These are phyloP conservation scores for Luzula sylvatica DNA, from an alignment of 176 grass and related monocot species.

Conservation along the genomic window DNA sequence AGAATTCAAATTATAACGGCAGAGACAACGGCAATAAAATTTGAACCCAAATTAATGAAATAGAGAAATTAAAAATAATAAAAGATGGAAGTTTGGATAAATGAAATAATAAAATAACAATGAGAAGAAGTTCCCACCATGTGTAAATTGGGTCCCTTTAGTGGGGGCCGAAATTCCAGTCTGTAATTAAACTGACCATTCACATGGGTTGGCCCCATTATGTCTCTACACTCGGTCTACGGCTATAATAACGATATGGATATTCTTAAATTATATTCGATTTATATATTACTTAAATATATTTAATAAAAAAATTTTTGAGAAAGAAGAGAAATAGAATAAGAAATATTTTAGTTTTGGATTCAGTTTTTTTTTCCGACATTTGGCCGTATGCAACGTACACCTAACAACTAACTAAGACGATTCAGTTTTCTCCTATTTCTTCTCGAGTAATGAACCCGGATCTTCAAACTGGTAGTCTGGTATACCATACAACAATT, in stretches of 20 bases:
- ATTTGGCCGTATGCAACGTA: background rate
- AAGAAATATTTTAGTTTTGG: too few relatives aligned
- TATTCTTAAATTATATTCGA: background rate
- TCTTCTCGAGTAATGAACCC: too few relatives aligned
- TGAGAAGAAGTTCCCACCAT: constrained; percentile 19
- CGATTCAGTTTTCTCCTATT: too few relatives aligned
- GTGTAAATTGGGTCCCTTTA: constrained; percentile 1
- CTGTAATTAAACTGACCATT: constrained; percentile 11
- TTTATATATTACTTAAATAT: background rate
- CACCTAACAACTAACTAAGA: too few relatives aligned
- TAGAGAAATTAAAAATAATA: background rate
- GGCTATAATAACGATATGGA: background rate
- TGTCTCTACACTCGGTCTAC: background rate
- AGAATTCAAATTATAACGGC: too few relatives aligned
- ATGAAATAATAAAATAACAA: background rate
- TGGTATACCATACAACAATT: too few relatives aligned
- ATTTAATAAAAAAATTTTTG: background rate
- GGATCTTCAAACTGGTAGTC: too few relatives aligned
- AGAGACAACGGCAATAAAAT: constrained; percentile 7
- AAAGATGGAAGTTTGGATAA: too few relatives aligned
- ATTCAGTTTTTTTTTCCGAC: background rate
- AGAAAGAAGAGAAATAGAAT: background rate
- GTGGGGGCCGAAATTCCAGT: background rate
- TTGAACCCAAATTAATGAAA: background rate
- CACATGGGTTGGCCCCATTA: constrained; percentile 2